Conservation (phyloP, 2,329 filamentous ascomycete genomes). For the Ophiosphaerella herpotricha region DNA sequence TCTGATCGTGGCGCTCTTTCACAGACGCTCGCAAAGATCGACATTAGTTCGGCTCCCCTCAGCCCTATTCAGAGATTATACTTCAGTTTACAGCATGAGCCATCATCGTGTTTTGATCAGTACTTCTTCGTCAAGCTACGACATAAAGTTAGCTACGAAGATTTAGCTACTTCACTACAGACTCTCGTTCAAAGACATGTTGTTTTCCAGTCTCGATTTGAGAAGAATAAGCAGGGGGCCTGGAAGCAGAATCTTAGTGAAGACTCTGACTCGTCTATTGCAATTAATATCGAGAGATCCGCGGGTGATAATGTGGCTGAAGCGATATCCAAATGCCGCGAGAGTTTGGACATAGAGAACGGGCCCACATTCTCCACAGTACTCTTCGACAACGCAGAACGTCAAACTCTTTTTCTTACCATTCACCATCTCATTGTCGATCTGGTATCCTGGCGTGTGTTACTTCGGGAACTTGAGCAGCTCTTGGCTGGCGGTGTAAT, state of each 20-base stretch:
- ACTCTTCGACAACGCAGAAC: constrained; percentile 15
- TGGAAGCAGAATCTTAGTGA: no score
- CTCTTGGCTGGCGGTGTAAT: constrained; percentile 1
- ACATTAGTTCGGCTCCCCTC: no score
- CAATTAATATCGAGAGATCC: no score
- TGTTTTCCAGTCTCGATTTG: not conserved
- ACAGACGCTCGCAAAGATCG: no score
- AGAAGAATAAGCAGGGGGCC: no score
- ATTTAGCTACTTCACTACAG: not conserved
- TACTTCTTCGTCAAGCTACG: not conserved
- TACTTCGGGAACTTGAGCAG: constrained; percentile 48
- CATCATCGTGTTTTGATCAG: not conserved
- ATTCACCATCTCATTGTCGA: constrained; percentile 44
- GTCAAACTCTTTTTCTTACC: constrained; percentile 23
- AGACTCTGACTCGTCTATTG: no score
- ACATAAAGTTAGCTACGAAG: not conserved
- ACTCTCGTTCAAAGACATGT: not conserved
- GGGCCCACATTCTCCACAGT: not conserved
- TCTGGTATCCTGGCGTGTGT: constrained; percentile 50
- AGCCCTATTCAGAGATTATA: no score
- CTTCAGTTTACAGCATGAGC: no score
- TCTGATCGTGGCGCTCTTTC: no score
- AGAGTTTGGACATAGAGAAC: not conserved
- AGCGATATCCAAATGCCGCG: not conserved
- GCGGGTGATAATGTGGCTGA: no score